Evolutionary conservation across 176 grass and related monocot genomes (phyloP).

Genomic region (Calamus simplicifolius): DNA sequence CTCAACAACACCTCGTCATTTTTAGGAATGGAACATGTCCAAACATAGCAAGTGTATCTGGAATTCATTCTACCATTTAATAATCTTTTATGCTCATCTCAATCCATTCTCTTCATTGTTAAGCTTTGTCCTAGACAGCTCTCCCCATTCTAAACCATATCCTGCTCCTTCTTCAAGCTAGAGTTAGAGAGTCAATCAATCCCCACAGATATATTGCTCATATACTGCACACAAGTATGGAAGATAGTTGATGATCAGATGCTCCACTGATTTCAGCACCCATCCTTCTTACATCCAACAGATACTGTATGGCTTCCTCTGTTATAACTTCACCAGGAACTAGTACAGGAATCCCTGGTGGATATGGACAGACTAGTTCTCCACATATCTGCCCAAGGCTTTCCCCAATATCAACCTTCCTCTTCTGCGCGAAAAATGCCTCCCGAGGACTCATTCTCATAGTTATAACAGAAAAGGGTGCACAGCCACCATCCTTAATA

Average conservation of each 20-base stretch:
- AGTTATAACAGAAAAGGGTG: conserved; percentile 26
- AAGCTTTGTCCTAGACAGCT: no score
- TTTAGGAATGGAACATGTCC: no score
- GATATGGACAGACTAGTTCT: conserved; percentile 78
- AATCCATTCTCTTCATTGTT: no score
- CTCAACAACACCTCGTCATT: no score
- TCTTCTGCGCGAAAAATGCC: conserved; percentile 75
- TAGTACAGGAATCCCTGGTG: conserved; percentile 71
- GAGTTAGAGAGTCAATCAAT: no score
- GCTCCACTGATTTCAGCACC: conserved; percentile 64
- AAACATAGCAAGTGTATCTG: no score
- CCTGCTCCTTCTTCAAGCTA: no score
- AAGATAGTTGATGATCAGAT: conserved; percentile 44
- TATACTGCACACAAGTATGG: conserved; percentile 52
- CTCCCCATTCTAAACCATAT: no score
- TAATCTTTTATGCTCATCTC: no score
- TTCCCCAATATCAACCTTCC: conserved; percentile 34
- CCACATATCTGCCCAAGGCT: conserved; percentile 75
- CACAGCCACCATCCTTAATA: conserved; percentile 4
- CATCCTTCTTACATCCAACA: conserved; percentile 37
- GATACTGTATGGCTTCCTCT: conserved; percentile 42
- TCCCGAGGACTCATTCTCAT: conserved; percentile 58
- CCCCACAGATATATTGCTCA: neutral
- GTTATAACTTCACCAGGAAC: conserved; percentile 73
- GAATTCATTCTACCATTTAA: no score